Conservation (phyloP, 257 asterid species). For the Penstemon eatonii region DNA sequence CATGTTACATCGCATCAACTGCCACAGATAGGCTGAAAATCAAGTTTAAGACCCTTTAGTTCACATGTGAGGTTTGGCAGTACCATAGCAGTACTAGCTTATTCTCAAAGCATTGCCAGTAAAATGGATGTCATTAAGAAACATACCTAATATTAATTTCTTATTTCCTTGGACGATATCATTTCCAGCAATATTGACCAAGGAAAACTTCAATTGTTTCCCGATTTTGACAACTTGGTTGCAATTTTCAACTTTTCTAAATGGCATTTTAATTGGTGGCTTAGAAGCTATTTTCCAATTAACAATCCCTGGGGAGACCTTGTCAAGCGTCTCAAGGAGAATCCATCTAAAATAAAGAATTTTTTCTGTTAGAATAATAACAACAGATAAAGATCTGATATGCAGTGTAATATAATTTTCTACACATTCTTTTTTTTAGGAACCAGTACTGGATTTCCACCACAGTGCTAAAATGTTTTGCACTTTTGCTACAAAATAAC, state of each 20-base stretch:
- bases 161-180: slow-evolving; percentile 96
- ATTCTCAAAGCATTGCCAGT: neutral
- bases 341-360: slow-evolving; percentile 66
- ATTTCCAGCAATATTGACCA: slow-evolving; percentile 89
- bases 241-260: slow-evolving; percentile 92
- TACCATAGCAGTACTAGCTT: neutral
- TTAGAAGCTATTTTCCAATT: slow-evolving; percentile 88
- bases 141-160: slow-evolving; percentile 78
- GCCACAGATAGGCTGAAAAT: slow-evolving; percentile 92
- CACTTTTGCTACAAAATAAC: neutral
- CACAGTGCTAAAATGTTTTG: neutral
- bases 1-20: slow-evolving; percentile 87
- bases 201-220: slow-evolving; percentile 85
- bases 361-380: slow-evolving; percentile 13
- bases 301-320: slow-evolving; percentile 87
- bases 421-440: slow-evolving; percentile 11
- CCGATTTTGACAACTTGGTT: slow-evolving; percentile 97
- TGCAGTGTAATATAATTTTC: neutral
- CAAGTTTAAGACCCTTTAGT: slow-evolving; percentile 28
- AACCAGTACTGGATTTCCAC: slow-evolving; percentile 18
- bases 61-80: slow-evolving; percentile 17
- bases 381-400: neutral
- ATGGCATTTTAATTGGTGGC: slow-evolving; percentile 98
- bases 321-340: slow-evolving; percentile 85
- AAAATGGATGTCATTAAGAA: slow-evolving; percentile 15